phyloP scores from a whole-genome alignment of 2,329 filamentous ascomycete species.

The Neocucurbitaria cava region DNA sequence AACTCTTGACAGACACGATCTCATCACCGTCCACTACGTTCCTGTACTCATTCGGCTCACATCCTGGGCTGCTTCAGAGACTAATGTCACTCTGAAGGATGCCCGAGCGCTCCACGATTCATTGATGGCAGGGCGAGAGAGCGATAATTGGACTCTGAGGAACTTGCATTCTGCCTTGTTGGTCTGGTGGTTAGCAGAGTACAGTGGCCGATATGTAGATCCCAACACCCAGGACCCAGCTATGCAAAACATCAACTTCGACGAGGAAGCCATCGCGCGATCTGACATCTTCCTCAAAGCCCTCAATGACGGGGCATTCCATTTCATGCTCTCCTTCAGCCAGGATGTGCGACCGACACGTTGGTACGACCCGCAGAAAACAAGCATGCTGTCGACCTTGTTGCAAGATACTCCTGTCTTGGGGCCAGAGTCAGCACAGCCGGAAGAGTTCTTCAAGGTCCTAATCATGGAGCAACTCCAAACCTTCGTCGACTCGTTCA shows the following conservation, averaged over 20 bases:
- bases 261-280: conserved; percentile 71
- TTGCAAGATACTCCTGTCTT: conserved; percentile 79
- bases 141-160: conserved; percentile 73
- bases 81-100: conserved; percentile 68
- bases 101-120: conserved; percentile 73
- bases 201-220: conserved; percentile 87
- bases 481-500: conserved; percentile 87
- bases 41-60: conserved; percentile 81
- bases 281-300: conserved; percentile 77
- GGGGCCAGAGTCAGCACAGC: conserved; percentile 69
- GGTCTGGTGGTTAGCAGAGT: conserved; percentile 91
- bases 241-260: conserved; percentile 64
- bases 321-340: conserved; percentile 86
- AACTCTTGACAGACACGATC: conserved; percentile 78
- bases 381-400: conserved; percentile 80
- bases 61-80: conserved; percentile 77
- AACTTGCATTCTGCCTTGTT: conserved; percentile 80
- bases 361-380: conserved; percentile 87
- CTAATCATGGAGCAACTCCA: conserved; percentile 83
- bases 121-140: conserved; percentile 71
- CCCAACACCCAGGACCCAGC: conserved; percentile 63
- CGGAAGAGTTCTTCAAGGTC: conserved; percentile 74
- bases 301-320: conserved; percentile 87
- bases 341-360: conserved; percentile 80
- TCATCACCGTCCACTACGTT: conserved; percentile 77